Percentiles rank a stretch among this genome's conserved stretches.
Conservation (phyloP, 1,139 yeast genomes). For the Suzukiozyma palmioleophila region DNA sequence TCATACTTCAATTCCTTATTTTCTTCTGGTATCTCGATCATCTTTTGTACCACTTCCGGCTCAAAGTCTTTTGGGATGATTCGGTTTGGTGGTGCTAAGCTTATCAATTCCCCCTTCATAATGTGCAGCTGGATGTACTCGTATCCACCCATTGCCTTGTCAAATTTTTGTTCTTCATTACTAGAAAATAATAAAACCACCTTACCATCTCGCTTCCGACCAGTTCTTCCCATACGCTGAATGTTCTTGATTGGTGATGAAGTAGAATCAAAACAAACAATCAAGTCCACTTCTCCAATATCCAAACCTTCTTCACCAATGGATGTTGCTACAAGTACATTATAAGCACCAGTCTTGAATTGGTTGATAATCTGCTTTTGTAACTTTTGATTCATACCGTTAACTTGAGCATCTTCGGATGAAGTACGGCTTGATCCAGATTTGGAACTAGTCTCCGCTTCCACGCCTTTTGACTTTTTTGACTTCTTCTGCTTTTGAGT, state of each 20-base stretch:
- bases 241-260: conserved; percentile 89
- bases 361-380: conserved; percentile 70
- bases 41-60: conserved; percentile 55
- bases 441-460: conserved; percentile 5
- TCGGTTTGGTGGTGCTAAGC: conserved; percentile 48
- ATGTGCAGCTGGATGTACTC: conserved; percentile 69
- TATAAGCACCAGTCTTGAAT: conserved; percentile 68
- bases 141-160: conserved; percentile 82
- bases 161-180: conserved; percentile 75
- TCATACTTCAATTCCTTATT: conserved; percentile 49
- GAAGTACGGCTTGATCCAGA: conserved; percentile 23
- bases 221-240: conserved; percentile 98
- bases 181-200: conserved; percentile 76
- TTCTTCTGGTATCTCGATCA: conserved; percentile 67
- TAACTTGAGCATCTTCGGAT: conserved; percentile 50
- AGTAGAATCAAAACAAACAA: conserved; percentile 89
- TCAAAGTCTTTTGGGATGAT: conserved; percentile 55
- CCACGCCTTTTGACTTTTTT: conserved; percentile 20
- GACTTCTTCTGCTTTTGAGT: conserved; percentile 20
- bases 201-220: conserved; percentile 86
- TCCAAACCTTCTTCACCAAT: conserved; percentile 99
- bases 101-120: conserved; percentile 37
- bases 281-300: conserved; percentile 94
- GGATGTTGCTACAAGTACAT: conserved; percentile 89
- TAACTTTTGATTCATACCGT: conserved; percentile 67